Percentiles rank a stretch among this genome's conserved stretches.
Conservation (phyloP, 2,329 filamentous ascomycete species). For the Podosphaera aphanis region DNA sequence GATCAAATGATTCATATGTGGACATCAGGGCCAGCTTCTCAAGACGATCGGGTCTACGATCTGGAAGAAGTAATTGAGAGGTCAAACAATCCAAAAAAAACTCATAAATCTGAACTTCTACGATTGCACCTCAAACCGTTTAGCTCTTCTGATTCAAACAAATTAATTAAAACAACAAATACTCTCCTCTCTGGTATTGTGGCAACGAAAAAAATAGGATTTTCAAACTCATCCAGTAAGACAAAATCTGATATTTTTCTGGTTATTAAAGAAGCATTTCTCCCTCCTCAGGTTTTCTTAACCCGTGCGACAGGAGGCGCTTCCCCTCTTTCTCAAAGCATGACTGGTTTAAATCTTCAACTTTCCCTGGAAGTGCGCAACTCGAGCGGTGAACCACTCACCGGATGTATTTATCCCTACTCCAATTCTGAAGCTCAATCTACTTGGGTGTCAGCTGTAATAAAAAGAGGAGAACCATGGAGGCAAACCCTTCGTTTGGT, state of each 20-base stretch:
- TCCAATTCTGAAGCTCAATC: slow-evolving; percentile 61
- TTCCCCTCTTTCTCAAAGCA: slow-evolving; percentile 37
- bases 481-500: slow-evolving; percentile 67
- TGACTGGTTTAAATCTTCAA: slow-evolving; percentile 54
- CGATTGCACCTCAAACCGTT: slow-evolving; percentile 65
- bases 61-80: slow-evolving; percentile 54
- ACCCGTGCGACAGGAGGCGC: slow-evolving; percentile 32
- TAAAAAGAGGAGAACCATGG: slow-evolving; percentile 64
- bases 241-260: slow-evolving; percentile 86
- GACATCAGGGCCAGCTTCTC: slow-evolving; percentile 33
- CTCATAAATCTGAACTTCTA: slow-evolving; percentile 47
- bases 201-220: slow-evolving; percentile 74
- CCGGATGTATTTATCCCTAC: slow-evolving; percentile 67
- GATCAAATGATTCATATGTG: slow-evolving; percentile 62
- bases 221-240: slow-evolving; percentile 74
- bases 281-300: slow-evolving; percentile 52
- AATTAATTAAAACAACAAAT: slow-evolving; percentile 63
- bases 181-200: slow-evolving; percentile 63
- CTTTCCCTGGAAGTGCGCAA: slow-evolving; percentile 74
- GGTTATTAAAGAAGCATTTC: slow-evolving; percentile 54
- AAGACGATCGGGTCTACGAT: slow-evolving; percentile 35
- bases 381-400: slow-evolving; percentile 55
- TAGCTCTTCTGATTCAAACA: slow-evolving; percentile 51
- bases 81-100: slow-evolving; percentile 52
- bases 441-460: slow-evolving; percentile 68